phyloP scores from a whole-genome alignment of 2,329 filamentous ascomycete genomes.

The Fusarium xylarioides region DNA sequence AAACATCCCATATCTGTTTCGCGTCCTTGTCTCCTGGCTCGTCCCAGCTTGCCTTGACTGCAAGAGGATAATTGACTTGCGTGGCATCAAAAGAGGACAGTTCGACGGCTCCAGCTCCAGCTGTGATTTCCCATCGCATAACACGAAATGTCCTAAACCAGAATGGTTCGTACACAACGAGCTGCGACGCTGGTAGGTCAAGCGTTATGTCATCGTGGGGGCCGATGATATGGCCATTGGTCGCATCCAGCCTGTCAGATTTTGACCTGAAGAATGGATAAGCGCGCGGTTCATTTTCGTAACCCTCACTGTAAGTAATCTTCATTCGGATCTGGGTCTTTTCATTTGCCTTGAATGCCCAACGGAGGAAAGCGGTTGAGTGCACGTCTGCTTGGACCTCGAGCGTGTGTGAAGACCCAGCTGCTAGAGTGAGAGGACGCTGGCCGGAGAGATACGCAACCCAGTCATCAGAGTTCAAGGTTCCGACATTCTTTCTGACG shows the following conservation, averaged over 20 bases:
- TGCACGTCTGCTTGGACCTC: neutral
- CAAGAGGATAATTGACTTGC: neutral
- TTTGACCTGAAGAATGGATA: neutral
- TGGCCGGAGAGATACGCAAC: neutral
- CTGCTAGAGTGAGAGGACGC: accelerated
- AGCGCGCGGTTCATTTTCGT: neutral
- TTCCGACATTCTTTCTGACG: neutral
- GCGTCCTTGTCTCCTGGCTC: neutral
- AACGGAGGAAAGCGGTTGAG: neutral
- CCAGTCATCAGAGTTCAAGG: neutral
- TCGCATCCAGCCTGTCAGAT: neutral
- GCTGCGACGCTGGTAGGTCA: neutral
- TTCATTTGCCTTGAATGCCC: neutral
- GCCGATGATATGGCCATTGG: neutral
- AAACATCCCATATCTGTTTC: neutral
- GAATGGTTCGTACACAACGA: neutral
- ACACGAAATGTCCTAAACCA: neutral
- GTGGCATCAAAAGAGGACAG: neutral
- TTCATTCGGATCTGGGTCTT: neutral
- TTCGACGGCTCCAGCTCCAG: accelerated
- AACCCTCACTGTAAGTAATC: neutral
- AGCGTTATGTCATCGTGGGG: neutral
- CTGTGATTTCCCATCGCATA: neutral
- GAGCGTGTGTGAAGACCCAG: neutral
- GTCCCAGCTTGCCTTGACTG: neutral